Conservation (phyloP, 805 yeast genomes). For the Candida adriatica region DNA sequence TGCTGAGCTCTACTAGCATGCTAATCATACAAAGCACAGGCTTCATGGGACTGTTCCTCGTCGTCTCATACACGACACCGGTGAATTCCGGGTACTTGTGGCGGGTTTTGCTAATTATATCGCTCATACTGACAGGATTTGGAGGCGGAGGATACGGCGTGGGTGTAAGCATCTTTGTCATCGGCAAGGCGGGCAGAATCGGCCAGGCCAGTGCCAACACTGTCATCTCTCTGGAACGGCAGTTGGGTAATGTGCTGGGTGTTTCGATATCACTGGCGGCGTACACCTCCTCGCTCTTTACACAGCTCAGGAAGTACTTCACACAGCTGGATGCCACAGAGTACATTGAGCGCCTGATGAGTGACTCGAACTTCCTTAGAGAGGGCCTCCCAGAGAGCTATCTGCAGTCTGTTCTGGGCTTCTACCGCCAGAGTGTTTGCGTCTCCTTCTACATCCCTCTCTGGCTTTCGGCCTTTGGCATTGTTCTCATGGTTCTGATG, state of each 20-base stretch:
- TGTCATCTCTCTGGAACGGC: slow-evolving; percentile 36
- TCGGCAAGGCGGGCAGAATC: slow-evolving; percentile 34
- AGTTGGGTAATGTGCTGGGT: slow-evolving; percentile 38
- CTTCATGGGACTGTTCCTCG: slow-evolving; percentile 8
- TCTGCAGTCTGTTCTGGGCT: slow-evolving; percentile 7
- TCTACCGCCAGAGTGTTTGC: slow-evolving; percentile 13
- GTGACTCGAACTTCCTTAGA: slow-evolving; percentile 13
- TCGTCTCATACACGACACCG: slow-evolving; percentile 12
- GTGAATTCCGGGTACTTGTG: slow-evolving; percentile 9
- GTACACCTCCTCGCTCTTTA: slow-evolving; percentile 25
- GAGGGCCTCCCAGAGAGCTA: slow-evolving; percentile 12
- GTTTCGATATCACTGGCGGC: slow-evolving; percentile 32
- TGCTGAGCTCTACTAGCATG: slow-evolving; percentile 9
- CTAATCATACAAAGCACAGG: slow-evolving; percentile 18
- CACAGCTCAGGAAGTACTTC: slow-evolving; percentile 25
- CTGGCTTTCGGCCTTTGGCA: slow-evolving; percentile 7
- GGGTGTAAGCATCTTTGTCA: slow-evolving; percentile 31
- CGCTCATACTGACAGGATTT: slow-evolving; percentile 27
- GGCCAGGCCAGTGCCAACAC: slow-evolving; percentile 40
- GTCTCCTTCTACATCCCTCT: slow-evolving; percentile 15
- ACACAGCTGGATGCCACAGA: slow-evolving; percentile 1
- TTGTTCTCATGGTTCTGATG: slow-evolving; percentile 12
- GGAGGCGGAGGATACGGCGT: slow-evolving; percentile 38
- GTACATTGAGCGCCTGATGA: slow-evolving; percentile 8
- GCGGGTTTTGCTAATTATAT: slow-evolving; percentile 21